Evolutionary conservation across 2,329 filamentous ascomycete genomes (phyloP).

Genomic region (Epicoccum sorghinum): DNA sequence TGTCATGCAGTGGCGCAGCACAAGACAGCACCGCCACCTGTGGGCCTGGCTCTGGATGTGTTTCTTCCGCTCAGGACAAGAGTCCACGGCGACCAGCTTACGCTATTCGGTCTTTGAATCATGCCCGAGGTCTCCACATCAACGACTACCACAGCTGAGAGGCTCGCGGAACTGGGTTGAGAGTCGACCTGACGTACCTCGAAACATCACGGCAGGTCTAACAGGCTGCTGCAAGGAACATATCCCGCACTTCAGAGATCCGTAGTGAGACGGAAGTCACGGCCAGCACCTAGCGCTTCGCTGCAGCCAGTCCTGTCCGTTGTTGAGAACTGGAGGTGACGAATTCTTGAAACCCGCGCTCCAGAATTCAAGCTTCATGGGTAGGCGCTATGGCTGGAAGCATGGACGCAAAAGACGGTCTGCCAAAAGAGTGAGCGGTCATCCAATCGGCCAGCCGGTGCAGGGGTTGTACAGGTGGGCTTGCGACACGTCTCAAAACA

Average conservation of each 20-base stretch:
- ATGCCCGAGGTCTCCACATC: neutral
- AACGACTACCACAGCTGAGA: neutral
- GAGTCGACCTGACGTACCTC: neutral
- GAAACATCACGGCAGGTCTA: constrained; percentile 11
- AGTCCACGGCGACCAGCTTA: neutral
- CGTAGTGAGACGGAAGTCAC: neutral
- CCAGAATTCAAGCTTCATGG: constrained; percentile 26
- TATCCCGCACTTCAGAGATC: neutral
- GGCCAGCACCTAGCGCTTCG: constrained; percentile 11
- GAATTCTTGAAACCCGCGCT: constrained; percentile 2
- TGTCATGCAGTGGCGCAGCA: constrained; percentile 19
- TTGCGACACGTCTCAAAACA: constrained; percentile 42
- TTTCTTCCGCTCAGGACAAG: no score
- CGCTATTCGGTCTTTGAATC: neutral
- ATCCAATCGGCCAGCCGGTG: constrained; percentile 34
- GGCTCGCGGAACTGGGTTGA: neutral
- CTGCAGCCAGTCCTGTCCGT: constrained; percentile 23
- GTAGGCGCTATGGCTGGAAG: constrained; percentile 23
- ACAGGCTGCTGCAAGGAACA: constrained; percentile 1
- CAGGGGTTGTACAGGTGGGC: constrained; percentile 25
- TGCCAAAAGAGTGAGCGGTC: constrained; percentile 20
- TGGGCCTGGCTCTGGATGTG: neutral
- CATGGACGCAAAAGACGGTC: constrained; percentile 15
- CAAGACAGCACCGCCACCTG: constrained; percentile 7
- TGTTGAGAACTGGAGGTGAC: constrained; percentile 24